Conservation (phyloP, 2,329 filamentous ascomycete genomes). For the Clonostachys byssicola region DNA sequence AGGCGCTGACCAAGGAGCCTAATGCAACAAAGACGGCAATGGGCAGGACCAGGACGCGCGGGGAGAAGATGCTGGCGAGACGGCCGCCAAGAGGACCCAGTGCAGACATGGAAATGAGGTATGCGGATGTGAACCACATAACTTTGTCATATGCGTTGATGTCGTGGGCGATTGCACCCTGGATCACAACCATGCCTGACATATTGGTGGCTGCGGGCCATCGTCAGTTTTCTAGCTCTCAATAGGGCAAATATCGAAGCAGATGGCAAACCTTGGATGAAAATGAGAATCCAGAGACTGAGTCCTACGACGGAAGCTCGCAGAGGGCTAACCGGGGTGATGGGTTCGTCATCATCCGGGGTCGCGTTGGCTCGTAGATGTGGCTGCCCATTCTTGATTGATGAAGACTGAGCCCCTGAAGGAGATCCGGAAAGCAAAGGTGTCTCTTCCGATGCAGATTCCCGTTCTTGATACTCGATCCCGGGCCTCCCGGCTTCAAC, state of each 20-base stretch:
- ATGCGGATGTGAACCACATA: conserved; percentile 79
- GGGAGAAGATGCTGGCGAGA: conserved; percentile 69
- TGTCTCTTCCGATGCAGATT: no score
- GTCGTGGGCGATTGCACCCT: conserved; percentile 71
- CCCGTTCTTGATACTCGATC: no score
- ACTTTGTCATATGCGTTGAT: conserved; percentile 68
- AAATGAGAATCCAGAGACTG: conserved; percentile 53
- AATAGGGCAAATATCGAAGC: conserved; percentile 1
- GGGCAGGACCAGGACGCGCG: conserved; percentile 59
- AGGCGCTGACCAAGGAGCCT: conserved; percentile 62
- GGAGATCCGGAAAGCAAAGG: no score
- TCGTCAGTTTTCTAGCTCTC: neutral
- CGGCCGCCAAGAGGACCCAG: conserved; percentile 68
- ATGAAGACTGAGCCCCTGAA: no score
- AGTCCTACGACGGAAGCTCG: conserved; percentile 41
- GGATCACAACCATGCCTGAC: conserved; percentile 76
- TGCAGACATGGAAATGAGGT: conserved; percentile 59
- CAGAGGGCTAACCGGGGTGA: conserved; percentile 14
- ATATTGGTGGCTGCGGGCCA: conserved; percentile 57
- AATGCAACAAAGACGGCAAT: conserved; percentile 53
- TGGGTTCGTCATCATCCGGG: conserved; percentile 3
- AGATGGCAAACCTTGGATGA: conserved; percentile 46
- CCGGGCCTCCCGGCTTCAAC: no score
- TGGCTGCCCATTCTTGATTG: no score
- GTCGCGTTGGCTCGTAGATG: no score